These are phyloP conservation scores for Persicaria tinctoria DNA, from an alignment of 148 eudicot species.

Conservation along the genomic window DNA sequence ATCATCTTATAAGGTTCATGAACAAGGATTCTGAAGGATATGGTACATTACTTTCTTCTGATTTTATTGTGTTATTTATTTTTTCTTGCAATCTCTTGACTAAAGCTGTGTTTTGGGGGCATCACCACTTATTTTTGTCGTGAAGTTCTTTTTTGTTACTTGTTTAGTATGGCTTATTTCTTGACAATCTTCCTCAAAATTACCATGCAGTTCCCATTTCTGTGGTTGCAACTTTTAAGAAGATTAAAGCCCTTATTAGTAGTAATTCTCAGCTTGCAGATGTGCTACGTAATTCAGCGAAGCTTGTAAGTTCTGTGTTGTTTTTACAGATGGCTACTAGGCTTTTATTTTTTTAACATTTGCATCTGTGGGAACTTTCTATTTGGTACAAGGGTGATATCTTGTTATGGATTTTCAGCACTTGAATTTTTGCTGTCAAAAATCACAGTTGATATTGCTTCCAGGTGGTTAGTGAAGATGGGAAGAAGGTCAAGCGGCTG, in stretches of 20 bases:
- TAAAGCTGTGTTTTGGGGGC: neutral
- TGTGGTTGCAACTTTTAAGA: constrained; percentile 89
- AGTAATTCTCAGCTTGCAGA: constrained; percentile 77
- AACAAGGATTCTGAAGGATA: constrained; percentile 84
- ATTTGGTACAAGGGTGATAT: neutral
- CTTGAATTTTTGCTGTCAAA: neutral
- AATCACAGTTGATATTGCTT: neutral
- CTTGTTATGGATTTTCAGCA: neutral
- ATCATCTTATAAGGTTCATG: constrained; percentile 76
- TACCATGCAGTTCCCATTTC: constrained; percentile 69
- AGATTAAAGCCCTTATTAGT: constrained; percentile 70
- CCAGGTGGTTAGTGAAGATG: constrained; percentile 95
- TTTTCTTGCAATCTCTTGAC: neutral
- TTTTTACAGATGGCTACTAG: neutral
- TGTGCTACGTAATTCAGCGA: constrained; percentile 63
- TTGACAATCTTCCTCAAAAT: neutral
- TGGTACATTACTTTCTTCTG: constrained; percentile 37
- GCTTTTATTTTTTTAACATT: neutral
- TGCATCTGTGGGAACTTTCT: neutral
- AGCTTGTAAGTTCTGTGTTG: constrained; percentile 56
- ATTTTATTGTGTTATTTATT: neutral
- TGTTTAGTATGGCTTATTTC: neutral
- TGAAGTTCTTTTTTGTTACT: neutral
- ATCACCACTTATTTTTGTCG: neutral
- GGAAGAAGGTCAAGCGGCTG: constrained; percentile 78